A percentile compares a stretch with the other conserved stretches of the same genome.
phyloP scores from a whole-genome alignment of 257 asterid species.

The Petunia secreta region DNA sequence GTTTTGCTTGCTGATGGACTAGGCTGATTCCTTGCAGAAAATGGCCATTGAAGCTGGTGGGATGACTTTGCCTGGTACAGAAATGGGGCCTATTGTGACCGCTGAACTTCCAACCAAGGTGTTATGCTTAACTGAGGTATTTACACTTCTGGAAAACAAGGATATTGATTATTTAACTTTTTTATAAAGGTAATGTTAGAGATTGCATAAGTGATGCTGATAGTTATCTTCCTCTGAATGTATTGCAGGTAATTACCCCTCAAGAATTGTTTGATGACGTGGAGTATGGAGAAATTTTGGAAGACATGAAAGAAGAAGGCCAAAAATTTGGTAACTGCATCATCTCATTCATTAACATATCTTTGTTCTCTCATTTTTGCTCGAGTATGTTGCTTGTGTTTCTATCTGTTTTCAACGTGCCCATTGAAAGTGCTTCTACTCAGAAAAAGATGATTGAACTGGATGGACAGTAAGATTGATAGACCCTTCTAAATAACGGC shows the following conservation, averaged over 20 bases:
- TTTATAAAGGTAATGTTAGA: background rate
- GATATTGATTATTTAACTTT: background rate
- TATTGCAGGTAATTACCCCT: slow-evolving; percentile 50
- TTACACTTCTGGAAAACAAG: slow-evolving; percentile 15
- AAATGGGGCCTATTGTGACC: slow-evolving; percentile 30
- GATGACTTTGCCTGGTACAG: slow-evolving; percentile 34
- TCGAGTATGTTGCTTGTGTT: slow-evolving; percentile 3
- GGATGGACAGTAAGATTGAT: background rate
- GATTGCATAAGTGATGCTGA: background rate
- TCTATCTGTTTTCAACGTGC: background rate
- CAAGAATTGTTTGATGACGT: slow-evolving; percentile 64
- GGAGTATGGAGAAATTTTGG: slow-evolving; percentile 66
- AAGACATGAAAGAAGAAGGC: slow-evolving; percentile 72
- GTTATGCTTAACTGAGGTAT: slow-evolving; percentile 69
- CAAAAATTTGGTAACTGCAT: slow-evolving; percentile 58
- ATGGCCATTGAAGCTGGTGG: slow-evolving; percentile 59
- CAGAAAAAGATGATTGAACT: background rate
- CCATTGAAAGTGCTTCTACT: background rate
- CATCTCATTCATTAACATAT: slow-evolving; percentile 10
- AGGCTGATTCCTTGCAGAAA: slow-evolving; percentile 43
- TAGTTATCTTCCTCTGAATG: slow-evolving; percentile 22
- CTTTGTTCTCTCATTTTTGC: background rate
- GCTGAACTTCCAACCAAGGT: slow-evolving; percentile 63
- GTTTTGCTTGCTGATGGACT: background rate
- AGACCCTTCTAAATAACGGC: background rate